These are phyloP conservation scores for Thraustochytrium striatum DNA, from an alignment of 352 stramenopile species.

Conservation along the genomic window DNA sequence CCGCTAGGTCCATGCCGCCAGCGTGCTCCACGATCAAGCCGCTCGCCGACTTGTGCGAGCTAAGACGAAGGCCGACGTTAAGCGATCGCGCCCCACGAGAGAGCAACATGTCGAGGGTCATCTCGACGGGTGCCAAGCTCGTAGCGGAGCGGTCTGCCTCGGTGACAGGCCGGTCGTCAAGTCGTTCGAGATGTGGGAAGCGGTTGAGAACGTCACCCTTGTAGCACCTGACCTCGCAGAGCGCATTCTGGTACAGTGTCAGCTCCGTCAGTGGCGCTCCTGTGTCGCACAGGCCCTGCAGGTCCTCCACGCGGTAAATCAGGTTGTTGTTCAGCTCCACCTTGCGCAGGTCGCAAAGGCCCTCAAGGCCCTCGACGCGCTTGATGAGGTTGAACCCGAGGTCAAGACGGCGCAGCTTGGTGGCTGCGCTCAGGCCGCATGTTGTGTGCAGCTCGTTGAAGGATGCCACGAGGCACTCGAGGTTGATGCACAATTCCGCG, in stretches of 20 bases:
- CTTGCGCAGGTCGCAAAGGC: neutral
- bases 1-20: no score
- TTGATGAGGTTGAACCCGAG: conserved; percentile 21
- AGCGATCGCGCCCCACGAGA: no score
- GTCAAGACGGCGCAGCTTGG: neutral
- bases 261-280: neutral
- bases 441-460: conserved; percentile 21
- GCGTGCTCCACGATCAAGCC: no score
- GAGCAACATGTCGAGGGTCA: no score
- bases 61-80: no score
- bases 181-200: neutral
- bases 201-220: neutral
- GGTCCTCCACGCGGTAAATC: conserved; percentile 10
- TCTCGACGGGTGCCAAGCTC: no score
- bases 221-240: conserved; percentile 12
- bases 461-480: neutral
- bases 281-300: neutral
- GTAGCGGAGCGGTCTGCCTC: neutral
- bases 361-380: neutral
- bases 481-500: conserved; percentile 7
- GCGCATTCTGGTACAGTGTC: conserved; percentile 13
- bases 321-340: conserved; percentile 46
- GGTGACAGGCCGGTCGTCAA: conserved; percentile 10
- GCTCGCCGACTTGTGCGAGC: no score
- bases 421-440: neutral